Percentiles rank a stretch among this genome's conserved stretches.
Evolutionary conservation across 768 basidiomycete genomes (phyloP).

Genomic region (Kwoniella mangroviensis): DNA sequence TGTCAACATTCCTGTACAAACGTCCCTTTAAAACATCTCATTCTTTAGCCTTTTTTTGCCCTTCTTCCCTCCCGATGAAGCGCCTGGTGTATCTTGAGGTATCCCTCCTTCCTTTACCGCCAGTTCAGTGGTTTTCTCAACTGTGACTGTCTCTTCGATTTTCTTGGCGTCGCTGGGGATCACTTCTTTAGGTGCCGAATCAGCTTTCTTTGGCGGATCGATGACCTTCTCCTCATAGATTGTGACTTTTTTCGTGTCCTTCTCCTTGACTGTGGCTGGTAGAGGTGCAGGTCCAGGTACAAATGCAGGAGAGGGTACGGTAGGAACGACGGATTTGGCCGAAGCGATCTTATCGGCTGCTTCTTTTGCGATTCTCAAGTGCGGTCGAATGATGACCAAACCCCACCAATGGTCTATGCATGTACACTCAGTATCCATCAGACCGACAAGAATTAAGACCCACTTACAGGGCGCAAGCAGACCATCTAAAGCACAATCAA

Average conservation of each 20-base stretch:
- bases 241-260: not conserved
- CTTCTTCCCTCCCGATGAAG: not conserved
- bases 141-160: not conserved
- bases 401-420: conserved; percentile 22
- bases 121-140: not conserved
- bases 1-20: no score
- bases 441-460: not conserved
- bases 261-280: not conserved
- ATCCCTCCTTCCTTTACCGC: not conserved
- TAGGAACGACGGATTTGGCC: not conserved
- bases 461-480: conserved; percentile 9
- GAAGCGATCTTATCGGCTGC: conserved; percentile 7
- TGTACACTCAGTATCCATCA: not conserved
- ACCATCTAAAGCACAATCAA: conserved; percentile 13
- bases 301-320: not conserved
- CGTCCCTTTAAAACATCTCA: no score
- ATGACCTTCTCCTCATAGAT: not conserved
- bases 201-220: not conserved
- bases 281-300: not conserved
- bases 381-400: conserved; percentile 14
- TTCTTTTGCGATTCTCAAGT: conserved; percentile 15
- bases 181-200: not conserved
- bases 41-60: conserved; percentile 1
- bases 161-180: not conserved
- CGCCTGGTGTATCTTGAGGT: not conserved